Evolutionary conservation across 345 rosid species (phyloP).

Genomic region (Excoecaria agallocha): DNA sequence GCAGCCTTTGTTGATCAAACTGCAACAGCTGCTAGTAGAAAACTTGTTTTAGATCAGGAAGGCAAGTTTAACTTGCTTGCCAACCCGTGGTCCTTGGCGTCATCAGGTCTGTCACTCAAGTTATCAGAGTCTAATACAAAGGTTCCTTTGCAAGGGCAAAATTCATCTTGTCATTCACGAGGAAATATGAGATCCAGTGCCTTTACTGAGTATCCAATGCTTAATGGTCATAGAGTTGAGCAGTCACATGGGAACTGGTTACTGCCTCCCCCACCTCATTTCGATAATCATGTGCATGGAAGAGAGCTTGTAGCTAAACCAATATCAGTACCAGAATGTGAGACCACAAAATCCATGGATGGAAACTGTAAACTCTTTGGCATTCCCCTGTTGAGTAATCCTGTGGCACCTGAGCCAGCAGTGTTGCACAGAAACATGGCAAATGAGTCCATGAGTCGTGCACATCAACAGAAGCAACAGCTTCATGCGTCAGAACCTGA

Average conservation of each 20-base stretch:
- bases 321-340: slow-evolving; percentile 20
- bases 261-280: slow-evolving; percentile 32
- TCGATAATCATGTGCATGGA: slow-evolving; percentile 20
- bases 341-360: slow-evolving; percentile 28
- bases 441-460: slow-evolving; percentile 10
- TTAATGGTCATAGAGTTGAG: slow-evolving; percentile 21
- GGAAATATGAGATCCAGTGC: slow-evolving; percentile 23
- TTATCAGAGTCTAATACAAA: slow-evolving; percentile 29
- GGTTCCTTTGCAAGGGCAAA: slow-evolving; percentile 28
- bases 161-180: slow-evolving; percentile 18
- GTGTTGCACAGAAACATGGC: slow-evolving; percentile 1
- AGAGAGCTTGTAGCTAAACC: slow-evolving; percentile 20
- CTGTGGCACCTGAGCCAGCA: slow-evolving; percentile 21
- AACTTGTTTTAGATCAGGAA: slow-evolving; percentile 28
- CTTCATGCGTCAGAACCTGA: slow-evolving; percentile 16
- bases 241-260: slow-evolving; percentile 31
- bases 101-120: slow-evolving; percentile 28
- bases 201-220: slow-evolving; percentile 22
- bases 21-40: slow-evolving; percentile 21
- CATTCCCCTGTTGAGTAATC: slow-evolving; percentile 35
- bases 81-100: slow-evolving; percentile 34
- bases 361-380: slow-evolving; percentile 52
- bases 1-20: slow-evolving; percentile 22
- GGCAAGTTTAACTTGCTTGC: slow-evolving; percentile 27
- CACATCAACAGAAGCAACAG: slow-evolving; percentile 17